These are phyloP conservation scores for Pseudogymnoascus sp. DNA, from an alignment of 2,329 filamentous ascomycete genomes.

Conservation along the genomic window DNA sequence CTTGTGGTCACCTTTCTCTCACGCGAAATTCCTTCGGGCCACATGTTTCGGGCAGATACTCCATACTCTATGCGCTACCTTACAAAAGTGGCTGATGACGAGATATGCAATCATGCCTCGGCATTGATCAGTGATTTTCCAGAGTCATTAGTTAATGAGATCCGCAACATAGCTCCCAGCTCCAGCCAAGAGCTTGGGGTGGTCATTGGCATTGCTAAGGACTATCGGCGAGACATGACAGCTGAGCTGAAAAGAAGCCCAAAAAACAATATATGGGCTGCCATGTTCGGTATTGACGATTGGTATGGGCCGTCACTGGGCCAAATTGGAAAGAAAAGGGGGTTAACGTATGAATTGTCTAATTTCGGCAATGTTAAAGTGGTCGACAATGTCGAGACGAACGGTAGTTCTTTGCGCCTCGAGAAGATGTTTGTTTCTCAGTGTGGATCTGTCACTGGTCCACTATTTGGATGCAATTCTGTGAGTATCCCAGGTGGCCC, in stretches of 20 bases:
- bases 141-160: not conserved
- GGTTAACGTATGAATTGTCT: constrained; percentile 20
- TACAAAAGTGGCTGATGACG: constrained; percentile 12
- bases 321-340: constrained; percentile 5
- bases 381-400: not conserved
- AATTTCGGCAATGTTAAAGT: constrained; percentile 19
- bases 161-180: not conserved
- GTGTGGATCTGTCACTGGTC: constrained; percentile 15
- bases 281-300: not conserved
- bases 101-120: constrained; percentile 21
- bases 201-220: constrained; percentile 10
- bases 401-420: not conserved
- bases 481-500: constrained; percentile 15
- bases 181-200: not conserved
- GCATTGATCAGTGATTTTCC: constrained; percentile 8
- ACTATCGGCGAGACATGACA: constrained; percentile 12
- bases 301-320: not conserved
- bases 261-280: not conserved
- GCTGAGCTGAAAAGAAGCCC: constrained; percentile 12
- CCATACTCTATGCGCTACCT: constrained; percentile 21
- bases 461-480: constrained; percentile 16
- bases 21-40: not conserved
- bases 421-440: not conserved
- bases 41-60: constrained; percentile 10
- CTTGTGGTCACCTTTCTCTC: constrained; percentile 18